Evolutionary conservation across 805 yeast genomes (phyloP), one percentile per base, ranked within the genome.

Genomic region (Wickerhamiella bombiphila): DNA sequence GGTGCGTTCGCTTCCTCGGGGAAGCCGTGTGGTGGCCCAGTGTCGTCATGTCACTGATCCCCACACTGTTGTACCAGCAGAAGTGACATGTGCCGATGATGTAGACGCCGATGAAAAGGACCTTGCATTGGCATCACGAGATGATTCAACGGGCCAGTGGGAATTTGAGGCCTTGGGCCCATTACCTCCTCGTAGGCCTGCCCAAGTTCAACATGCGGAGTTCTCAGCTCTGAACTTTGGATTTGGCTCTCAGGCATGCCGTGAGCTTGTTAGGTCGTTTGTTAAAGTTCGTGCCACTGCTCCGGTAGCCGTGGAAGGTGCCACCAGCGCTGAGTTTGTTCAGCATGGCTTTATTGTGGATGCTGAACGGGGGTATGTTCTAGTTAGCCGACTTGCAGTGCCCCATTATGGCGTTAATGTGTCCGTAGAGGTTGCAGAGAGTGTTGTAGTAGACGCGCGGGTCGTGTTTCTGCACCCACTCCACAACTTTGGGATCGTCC

Each of bases 391-490:
- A 42, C 66, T 74, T 41, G 65, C 70, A 38, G 81, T 85, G 19
- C 93, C 94, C 5, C 93, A 83, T 59, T 93, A 80, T 35, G 57
- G 77, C 47, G 66, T 76, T 47, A 94, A 86, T 55, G 66, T 85
- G 18, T 65, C 72, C 34, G 68, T 86, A 16, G 74, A 86, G 2
- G 72, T 86, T 52, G 94, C 95, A 3, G 94, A 86, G 45, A 78
- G 93, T 1, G 71, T 81, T 17, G 72, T 76, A 45, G 68, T 85
- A 11, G 82, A 93, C 0, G 95, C 78, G 1, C 66, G 73, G 44
- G 91, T 85, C 19, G 74, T 74, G 17, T 86, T 83, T 49, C 61
- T 82, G 51, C 95, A 85, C 54, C 95, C 96, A 24, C 72, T 81
- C 26, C 81, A 78, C 48, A 85, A 85, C 48, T 85, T 79, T 56